Base-by-base conservation (phyloP, 2,329 filamentous ascomycete species). In the Epichloe uncinata region DNA sequence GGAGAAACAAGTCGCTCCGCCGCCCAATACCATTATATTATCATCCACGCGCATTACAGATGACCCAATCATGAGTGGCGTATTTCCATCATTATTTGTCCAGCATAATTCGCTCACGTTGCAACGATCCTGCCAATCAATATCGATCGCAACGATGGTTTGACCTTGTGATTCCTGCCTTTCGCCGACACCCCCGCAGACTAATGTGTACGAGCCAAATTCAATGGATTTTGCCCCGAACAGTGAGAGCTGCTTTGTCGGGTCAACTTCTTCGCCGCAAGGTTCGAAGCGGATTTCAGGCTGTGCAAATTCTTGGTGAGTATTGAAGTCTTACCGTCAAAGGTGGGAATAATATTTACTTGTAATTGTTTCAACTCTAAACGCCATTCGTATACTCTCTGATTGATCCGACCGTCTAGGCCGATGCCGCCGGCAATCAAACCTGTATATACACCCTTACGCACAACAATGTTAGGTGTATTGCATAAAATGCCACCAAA, bases 1-100 rank as follows among this genome's bases (percentile, higher is more conserved):
- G 0, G 87, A 89, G 69, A 95, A 95, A 63, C 88, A 95, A 0
- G 88, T 87, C 15, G 85, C 87, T 37, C 88, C 90, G 15, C 90
- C 90, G 1, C 88, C 88, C 45, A 85, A 65, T 7, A 94, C 68
- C 9, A 87, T 59, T 3, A 89, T 58, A 16, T 74, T 66, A 33
- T 72, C 67, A 41, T 69, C 67, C 1, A 74, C 66, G 30, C 68
- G 61, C 13, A 76, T 65, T 7, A 75, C 69, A 4, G 81, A 81
- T 50, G 81, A 76, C 2, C 90, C 88, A 47, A 88, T 72, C 46
- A 95, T 73, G 5, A 95, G 71, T 12, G 87, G 87, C 49, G 57
- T 52, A 9, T 52, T 35, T 3, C 46, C 42, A 8, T 18, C 44
- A 4, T 48, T 50, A 2, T 50, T 52, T 16, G 38, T 46, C 12